Conservation (phyloP, 2,329 filamentous ascomycete genomes). For the Cercospora brassicicola region DNA sequence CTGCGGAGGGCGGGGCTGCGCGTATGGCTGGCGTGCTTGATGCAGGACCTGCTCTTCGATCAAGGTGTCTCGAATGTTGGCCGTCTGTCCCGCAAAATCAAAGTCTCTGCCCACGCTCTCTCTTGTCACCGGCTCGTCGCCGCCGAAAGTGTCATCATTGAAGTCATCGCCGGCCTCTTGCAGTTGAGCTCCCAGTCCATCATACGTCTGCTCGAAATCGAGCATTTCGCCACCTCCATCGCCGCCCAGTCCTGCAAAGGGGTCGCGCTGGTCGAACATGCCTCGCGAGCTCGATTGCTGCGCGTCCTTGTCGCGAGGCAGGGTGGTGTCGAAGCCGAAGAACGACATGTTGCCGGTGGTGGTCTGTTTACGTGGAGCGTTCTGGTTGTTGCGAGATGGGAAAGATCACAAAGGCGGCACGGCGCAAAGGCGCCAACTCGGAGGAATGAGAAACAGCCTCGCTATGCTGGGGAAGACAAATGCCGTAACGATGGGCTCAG, state of each 20-base stretch:
- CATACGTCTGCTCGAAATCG: conserved; percentile 97
- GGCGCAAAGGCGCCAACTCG: conserved; percentile 8
- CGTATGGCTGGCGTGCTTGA: conserved; percentile 67
- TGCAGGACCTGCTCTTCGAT: conserved; percentile 88
- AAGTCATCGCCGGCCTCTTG: conserved; percentile 90
- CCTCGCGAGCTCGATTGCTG: conserved; percentile 46
- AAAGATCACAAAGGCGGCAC: background rate
- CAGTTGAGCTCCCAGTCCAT: conserved; percentile 86
- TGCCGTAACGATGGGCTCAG: background rate
- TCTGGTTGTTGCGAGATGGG: background rate
- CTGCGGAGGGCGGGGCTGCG: conserved; percentile 34
- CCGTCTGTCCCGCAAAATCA: conserved; percentile 93
- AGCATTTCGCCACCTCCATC: conserved; percentile 54
- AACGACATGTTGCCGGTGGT: conserved; percentile 65
- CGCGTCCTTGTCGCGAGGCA: conserved; percentile 62
- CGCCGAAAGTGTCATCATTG: conserved; percentile 90
- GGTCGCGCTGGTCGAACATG: conserved; percentile 75
- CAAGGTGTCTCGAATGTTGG: conserved; percentile 79
- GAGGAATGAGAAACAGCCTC: background rate
- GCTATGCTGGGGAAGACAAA: background rate
- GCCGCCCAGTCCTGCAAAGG: conserved; percentile 78
- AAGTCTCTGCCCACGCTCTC: conserved; percentile 81
- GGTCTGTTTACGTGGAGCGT: background rate
- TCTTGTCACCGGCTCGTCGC: conserved; percentile 48
- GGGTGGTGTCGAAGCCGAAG: conserved; percentile 79